Percentiles rank a stretch among this genome's conserved stretches.
These are phyloP conservation scores for Oryza meyeriana DNA, from an alignment of 176 grass and related monocot species.

Conservation along the genomic window DNA sequence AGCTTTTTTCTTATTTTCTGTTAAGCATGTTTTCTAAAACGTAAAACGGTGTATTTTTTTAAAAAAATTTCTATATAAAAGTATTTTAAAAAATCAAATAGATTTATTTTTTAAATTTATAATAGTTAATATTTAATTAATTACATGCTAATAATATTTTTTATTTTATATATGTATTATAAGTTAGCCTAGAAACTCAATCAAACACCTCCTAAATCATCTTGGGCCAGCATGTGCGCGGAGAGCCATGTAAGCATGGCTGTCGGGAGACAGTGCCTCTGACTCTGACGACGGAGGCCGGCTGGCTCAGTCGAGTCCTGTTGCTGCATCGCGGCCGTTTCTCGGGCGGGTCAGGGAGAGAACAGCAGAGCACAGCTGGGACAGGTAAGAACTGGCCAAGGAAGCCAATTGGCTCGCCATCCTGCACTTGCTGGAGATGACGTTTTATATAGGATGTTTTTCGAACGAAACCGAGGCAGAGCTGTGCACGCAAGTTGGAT, in stretches of 20 bases:
- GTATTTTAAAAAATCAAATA: too few relatives aligned
- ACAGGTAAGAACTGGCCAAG: slow-evolving; percentile 7
- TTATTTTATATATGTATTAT: too few relatives aligned
- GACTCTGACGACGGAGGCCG: too few relatives aligned
- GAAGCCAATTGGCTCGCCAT: neutral
- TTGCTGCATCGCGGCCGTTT: neutral
- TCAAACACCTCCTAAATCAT: too few relatives aligned
- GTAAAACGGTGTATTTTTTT: too few relatives aligned
- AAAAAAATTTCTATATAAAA: too few relatives aligned
- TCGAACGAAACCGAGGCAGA: neutral
- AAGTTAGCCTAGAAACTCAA: too few relatives aligned
- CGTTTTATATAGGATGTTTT: neutral
- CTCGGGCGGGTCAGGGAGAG: neutral
- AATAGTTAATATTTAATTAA: too few relatives aligned
- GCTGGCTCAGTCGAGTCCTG: neutral
- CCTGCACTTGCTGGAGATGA: neutral
- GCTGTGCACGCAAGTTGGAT: neutral
- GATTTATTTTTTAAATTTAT: too few relatives aligned
- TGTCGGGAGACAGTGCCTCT: neutral
- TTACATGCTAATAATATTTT: too few relatives aligned
- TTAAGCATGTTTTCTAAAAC: too few relatives aligned
- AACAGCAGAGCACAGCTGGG: neutral
- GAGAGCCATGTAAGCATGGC: neutral
- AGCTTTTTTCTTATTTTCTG: too few relatives aligned
- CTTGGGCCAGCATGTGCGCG: neutral